Evolutionary conservation across 1,284 basidiomycete species (phyloP).

Genomic region (Naganishia cerealis): DNA sequence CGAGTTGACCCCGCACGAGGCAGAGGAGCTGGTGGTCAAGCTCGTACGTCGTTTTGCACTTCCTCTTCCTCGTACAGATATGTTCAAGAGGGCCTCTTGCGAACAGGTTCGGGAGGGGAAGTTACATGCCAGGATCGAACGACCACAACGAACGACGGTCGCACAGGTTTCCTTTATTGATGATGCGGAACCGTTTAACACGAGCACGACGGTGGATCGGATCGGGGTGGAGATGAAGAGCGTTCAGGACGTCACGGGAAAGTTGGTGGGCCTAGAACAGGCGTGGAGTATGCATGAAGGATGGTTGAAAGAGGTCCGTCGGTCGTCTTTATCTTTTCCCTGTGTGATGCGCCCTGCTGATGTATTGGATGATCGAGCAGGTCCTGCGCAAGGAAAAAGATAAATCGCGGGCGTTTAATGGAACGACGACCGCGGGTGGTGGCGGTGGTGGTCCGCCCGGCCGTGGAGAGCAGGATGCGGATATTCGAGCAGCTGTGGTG

Average conservation of each 20-base stretch:
- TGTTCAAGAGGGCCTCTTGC: not conserved
- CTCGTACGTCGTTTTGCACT: slow-evolving; percentile 15
- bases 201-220: slow-evolving; percentile 1
- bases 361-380: not conserved
- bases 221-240: slow-evolving; percentile 7
- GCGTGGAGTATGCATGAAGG: slow-evolving; percentile 24
- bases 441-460: not conserved
- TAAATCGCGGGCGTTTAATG: not conserved
- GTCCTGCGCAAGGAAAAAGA: slow-evolving; percentile 7
- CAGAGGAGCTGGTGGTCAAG: slow-evolving; percentile 12
- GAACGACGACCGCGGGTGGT: not conserved
- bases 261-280: slow-evolving; percentile 17
- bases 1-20: slow-evolving; percentile 12
- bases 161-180: slow-evolving; percentile 22
- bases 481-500: not conserved
- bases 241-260: not conserved
- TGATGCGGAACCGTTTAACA: slow-evolving; percentile 26
- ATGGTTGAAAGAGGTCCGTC: slow-evolving; percentile 32
- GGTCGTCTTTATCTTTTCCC: not conserved
- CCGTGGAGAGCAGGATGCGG: not conserved
- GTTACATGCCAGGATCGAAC: slow-evolving; percentile 14
- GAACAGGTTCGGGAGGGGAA: slow-evolving; percentile 11
- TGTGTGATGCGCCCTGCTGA: not conserved
- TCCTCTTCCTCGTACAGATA: not conserved
- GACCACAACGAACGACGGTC: not conserved